Percentiles rank a stretch among this genome's conserved stretches.
Conservation (phyloP, 1,284 basidiomycete species). For the Microstroma glucosiphilum region DNA sequence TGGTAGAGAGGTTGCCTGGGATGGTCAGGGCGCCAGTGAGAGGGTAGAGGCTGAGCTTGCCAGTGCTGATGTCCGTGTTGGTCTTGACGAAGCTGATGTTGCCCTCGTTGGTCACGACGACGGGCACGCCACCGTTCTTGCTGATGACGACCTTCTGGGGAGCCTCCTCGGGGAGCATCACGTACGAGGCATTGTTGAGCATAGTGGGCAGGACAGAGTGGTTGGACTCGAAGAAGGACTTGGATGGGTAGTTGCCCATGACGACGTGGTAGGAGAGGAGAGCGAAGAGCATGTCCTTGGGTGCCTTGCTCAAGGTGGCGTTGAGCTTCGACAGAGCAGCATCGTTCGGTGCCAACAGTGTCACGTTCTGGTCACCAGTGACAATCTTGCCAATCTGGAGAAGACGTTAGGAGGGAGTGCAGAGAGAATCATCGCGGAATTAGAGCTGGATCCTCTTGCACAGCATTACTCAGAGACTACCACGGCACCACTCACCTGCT, state of each 20-base stretch:
- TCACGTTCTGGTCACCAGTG: conserved; percentile 16
- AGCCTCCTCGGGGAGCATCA: conserved; percentile 1
- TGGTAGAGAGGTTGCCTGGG: conserved; percentile 38
- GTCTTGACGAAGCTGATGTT: conserved; percentile 38
- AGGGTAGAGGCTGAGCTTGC: conserved; percentile 13
- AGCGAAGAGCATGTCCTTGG: conserved; percentile 54
- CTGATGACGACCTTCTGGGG: neutral
- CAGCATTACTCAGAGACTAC: neutral
- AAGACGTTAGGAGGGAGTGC: neutral
- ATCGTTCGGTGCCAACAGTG: conserved; percentile 52
- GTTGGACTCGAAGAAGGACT: neutral
- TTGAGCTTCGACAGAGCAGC: conserved; percentile 40
- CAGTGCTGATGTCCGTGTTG: conserved; percentile 38
- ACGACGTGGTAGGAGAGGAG: conserved; percentile 62
- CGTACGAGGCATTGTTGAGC: conserved; percentile 53
- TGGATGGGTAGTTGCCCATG: conserved; percentile 54
- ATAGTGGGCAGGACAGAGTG: conserved; percentile 60
- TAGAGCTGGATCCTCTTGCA: too few species aligned
- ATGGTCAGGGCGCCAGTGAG: conserved; percentile 54
- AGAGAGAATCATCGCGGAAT: too few species aligned
- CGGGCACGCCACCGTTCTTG: neutral
- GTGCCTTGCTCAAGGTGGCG: conserved; percentile 35
- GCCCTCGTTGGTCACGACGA: neutral
- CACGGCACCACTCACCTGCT: neutral
- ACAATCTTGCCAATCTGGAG: neutral